These are phyloP conservation scores for Cryptococcus hybrid DNA, from an alignment of 1,284 basidiomycete species.

Conservation along the genomic window DNA sequence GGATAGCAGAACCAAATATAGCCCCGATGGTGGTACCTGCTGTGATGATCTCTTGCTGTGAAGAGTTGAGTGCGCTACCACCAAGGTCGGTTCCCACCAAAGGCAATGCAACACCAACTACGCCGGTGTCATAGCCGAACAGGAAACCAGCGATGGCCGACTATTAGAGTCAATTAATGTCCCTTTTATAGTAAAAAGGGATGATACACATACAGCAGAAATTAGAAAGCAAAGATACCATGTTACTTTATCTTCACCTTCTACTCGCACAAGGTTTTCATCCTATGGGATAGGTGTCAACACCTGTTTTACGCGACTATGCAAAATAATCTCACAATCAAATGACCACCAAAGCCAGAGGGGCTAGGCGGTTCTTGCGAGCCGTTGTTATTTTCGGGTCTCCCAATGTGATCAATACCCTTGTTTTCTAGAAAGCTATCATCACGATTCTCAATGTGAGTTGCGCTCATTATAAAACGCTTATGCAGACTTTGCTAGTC, in stretches of 20 bases:
- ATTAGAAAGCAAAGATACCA: conserved; percentile 29
- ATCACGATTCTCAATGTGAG: no score
- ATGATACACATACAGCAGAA: conserved; percentile 3
- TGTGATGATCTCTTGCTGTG: conserved; percentile 21
- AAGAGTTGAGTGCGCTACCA: conserved; percentile 7
- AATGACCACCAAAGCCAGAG: background rate
- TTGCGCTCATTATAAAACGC: no score
- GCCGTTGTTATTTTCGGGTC: no score
- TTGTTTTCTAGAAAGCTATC: no score
- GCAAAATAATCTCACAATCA: background rate
- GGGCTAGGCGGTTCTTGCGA: no score
- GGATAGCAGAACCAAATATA: conserved; percentile 39
- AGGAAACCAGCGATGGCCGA: conserved; percentile 2
- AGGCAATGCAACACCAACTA: conserved; percentile 15
- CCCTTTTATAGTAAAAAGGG: background rate
- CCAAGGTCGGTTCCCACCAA: conserved; percentile 13
- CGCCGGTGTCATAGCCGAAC: no score
- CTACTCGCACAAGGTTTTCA: no score
- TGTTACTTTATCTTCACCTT: no score
- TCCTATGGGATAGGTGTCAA: conserved; percentile 27
- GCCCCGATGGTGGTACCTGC: conserved; percentile 25
- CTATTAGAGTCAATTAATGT: background rate
- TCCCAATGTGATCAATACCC: no score
- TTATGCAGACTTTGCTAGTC: no score
- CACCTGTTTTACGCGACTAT: background rate